Base-by-base conservation (phyloP, 2,329 filamentous ascomycete genomes). In the Cercospora sp. region DNA sequence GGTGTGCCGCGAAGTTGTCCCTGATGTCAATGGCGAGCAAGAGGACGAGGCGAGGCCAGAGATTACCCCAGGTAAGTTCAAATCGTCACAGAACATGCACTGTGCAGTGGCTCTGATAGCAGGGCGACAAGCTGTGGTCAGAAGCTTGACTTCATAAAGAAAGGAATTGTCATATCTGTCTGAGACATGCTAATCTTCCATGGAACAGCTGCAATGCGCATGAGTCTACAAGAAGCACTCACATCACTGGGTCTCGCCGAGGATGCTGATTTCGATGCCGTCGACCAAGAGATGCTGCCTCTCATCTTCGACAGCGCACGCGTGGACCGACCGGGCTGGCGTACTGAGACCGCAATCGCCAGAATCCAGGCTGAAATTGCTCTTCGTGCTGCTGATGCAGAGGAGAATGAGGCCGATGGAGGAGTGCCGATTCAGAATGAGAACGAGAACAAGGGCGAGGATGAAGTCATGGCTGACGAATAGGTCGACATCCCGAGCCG, bases 1-100 rank as follows among this genome's bases (percentile, higher is more conserved):
- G 4, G 60, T 59, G 3, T 76, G 75, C 59, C 72, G 74, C 23
- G 51, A 67, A 10, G 42, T 59, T 58, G 68, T 72, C 5, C 59
- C 66, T 1, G 63, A 61, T n/a, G 45, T 61, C 12, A 20, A 64
- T n/a, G 62, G 48, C 31, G 20, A 42, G 53, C 18, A 64, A 7
- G 36, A 64, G 28, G 33, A 12, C 8, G 18, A 59, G 30, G n/a
- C 30, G 18, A 33, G n/a, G 7, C 16, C 53, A 36, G 23, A 48
- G 5, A 3, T 55, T 26, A 55, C 13, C 5, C 13, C 48, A 55
- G 48, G 48, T 30, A n/a, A 55, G 48, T n/a, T 6, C 20, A 55
- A 9, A 28, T 13, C 48, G 13, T 8, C 6, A 28, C 23, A 30
- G 48, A 16, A n/a, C 23, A 7, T 55, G 23, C 48, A 26, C 48